Evolutionary conservation across 108 stramenopile genomes (phyloP), one percentile per base, ranked within the genome.

Genomic region (Schizochytrium sp.): DNA sequence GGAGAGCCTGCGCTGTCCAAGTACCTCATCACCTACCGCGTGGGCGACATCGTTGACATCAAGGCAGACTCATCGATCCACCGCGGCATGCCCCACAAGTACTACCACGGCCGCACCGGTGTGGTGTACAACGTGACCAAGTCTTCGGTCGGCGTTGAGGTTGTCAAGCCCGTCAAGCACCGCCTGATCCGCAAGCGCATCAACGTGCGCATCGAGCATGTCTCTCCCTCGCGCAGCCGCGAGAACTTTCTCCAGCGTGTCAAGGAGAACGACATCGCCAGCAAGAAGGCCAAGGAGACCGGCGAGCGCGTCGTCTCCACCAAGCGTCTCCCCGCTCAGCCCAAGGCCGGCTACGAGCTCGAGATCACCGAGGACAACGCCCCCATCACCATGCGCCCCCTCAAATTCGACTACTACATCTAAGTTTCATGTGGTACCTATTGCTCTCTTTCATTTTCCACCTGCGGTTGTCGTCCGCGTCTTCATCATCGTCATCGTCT

Each of bases 81-180:
- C 95, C 98, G 98, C 96, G 99, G 99, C 94, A 99, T 99, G 99
- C 99, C 99, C 72, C 97, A 97, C 97, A 98, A 98, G 95, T 94
- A 95, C 94, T 99, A 98, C 96, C 99, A 99, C 92, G 99, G 99
- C 90, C 97, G 98, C 60, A 99, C 99, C 58, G 99, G 99, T 59
- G 96, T 99, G 57, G 95, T 99, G 69, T 99, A 97, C 97, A 99
- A 99, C 91, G 97, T 99, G 48, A 98, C 98, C 94, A 98, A 98
- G 94, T 90, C 95, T 29, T 93, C 98, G 44, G 95, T 99, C 83
- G 98, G 98, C 87, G 96, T 99, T 5, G 97, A 96, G 93, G 97
- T 99, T 45, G 98, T 98, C 96, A 99, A 99, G 94, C 92, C 95
- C 88, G 98, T 97, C 63, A 97, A 98, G 92, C 97, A 97, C 89